phyloP scores from a whole-genome alignment of 768 basidiomycete species.

The Cystobasidium tubakii region DNA sequence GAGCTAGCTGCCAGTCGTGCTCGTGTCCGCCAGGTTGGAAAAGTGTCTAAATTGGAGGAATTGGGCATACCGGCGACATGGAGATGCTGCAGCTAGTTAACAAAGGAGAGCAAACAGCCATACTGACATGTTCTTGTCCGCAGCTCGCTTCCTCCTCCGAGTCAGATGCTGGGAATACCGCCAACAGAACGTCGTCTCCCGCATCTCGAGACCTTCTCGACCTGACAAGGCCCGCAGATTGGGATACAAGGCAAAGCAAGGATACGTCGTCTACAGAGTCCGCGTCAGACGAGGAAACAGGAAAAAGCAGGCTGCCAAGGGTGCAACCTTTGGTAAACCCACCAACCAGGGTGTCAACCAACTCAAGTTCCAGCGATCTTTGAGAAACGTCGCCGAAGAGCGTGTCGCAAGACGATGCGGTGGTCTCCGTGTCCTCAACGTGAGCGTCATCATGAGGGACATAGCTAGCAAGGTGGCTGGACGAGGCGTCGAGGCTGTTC shows the following conservation, averaged over 20 bases:
- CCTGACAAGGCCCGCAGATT: conserved; percentile 98
- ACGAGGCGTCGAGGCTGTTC: not conserved
- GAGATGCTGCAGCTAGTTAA: not conserved
- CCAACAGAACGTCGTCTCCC: conserved; percentile 95
- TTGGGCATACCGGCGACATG: not conserved
- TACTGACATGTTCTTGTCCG: not conserved
- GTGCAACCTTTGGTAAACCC: conserved; percentile 98
- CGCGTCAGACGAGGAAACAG: conserved; percentile 97
- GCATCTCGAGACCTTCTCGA: conserved; percentile 93
- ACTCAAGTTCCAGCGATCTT: conserved; percentile 90
- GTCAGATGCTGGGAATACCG: conserved; percentile 66
- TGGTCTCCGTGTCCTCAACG: conserved; percentile 87
- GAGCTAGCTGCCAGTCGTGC: not conserved
- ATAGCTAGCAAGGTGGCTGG: not conserved
- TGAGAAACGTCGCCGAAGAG: conserved; percentile 92
- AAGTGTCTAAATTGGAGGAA: not conserved
- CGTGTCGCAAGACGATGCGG: conserved; percentile 94
- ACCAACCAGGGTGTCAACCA: conserved; percentile 99
- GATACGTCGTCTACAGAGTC: conserved; percentile 94
- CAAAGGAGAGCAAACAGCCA: not conserved
- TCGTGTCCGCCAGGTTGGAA: not conserved
- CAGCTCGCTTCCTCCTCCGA: conserved; percentile 73
- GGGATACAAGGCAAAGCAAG: conserved; percentile 99
- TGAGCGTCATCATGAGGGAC: conserved; percentile 42
- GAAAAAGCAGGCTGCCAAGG: conserved; percentile 97